Conservation (phyloP, 2,329 filamentous ascomycete genomes). For the Lojkania enalia region DNA sequence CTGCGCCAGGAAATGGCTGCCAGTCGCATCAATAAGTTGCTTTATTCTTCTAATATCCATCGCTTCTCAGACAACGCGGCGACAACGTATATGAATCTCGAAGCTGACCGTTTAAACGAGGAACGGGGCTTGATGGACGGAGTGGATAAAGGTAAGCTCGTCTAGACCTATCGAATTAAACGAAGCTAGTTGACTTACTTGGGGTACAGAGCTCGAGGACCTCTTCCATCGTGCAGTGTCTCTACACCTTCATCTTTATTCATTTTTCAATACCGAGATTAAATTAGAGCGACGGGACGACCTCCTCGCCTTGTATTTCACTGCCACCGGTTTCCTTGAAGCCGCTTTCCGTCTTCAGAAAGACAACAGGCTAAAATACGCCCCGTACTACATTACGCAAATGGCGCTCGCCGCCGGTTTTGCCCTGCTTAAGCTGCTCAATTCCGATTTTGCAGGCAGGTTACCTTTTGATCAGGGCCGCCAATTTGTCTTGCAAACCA, state of each 20-base stretch:
- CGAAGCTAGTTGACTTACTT: not conserved
- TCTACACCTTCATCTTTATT: conserved; percentile 75
- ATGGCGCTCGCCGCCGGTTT: conserved; percentile 84
- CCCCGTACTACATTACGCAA: conserved; percentile 78
- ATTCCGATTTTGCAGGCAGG: conserved; percentile 73
- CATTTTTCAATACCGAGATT: conserved; percentile 78
- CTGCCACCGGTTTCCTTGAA: conserved; percentile 70
- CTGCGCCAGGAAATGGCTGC: conserved; percentile 45
- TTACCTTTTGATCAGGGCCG: conserved; percentile 66
- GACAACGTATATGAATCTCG: conserved; percentile 39
- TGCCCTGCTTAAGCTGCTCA: conserved; percentile 73
- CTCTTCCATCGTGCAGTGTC: conserved; percentile 73
- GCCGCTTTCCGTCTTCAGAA: conserved; percentile 56
- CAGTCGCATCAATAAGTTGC: conserved; percentile 42
- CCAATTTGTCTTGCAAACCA: conserved; percentile 70
- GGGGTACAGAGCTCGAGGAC: conserved; percentile 47
- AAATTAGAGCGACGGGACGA: conserved; percentile 64
- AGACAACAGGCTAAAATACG: conserved; percentile 64
- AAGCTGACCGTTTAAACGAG: conserved; percentile 41
- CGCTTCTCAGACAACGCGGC: conserved; percentile 36
- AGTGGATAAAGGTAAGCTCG: conserved; percentile 39
- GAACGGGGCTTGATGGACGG: conserved; percentile 39
- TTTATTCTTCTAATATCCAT: conserved; percentile 40
- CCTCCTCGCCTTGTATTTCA: conserved; percentile 74
- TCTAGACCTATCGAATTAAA: too few relatives aligned